These are phyloP conservation scores for Syncephalastrum racemosum DNA, from an alignment of 371 early-diverging fungal species.

Conservation along the genomic window DNA sequence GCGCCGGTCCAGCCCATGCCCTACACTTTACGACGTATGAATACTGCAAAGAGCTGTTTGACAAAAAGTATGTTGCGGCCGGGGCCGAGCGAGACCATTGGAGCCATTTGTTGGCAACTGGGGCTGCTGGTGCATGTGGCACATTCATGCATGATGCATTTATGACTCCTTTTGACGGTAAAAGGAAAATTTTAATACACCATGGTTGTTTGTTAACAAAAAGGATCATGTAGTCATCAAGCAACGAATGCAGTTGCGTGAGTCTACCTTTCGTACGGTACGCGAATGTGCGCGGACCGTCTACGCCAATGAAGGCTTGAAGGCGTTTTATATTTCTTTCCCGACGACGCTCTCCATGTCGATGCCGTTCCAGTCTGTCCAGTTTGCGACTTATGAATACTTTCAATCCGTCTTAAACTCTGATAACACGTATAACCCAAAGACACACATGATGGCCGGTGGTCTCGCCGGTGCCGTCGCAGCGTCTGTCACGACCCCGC, in stretches of 20 bases:
- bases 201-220: neutral
- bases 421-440: slow-evolving; percentile 75
- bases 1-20: slow-evolving; percentile 96
- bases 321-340: slow-evolving; percentile 90
- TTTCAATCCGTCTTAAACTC: slow-evolving; percentile 79
- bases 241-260: slow-evolving; percentile 92
- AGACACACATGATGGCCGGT: slow-evolving; percentile 84
- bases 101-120: slow-evolving; percentile 66
- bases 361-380: slow-evolving; percentile 90
- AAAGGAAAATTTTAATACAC: slow-evolving; percentile 4
- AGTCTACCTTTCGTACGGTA: slow-evolving; percentile 64
- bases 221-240: slow-evolving; percentile 69
- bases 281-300: slow-evolving; percentile 68
- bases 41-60: slow-evolving; percentile 73
- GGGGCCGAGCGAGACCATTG: slow-evolving; percentile 47
- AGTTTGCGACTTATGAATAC: slow-evolving; percentile 90
- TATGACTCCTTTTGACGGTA: slow-evolving; percentile 95
- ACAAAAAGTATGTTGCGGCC: slow-evolving; percentile 22
- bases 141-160: slow-evolving; percentile 87
- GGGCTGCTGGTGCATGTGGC: slow-evolving; percentile 88
- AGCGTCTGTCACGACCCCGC: slow-evolving; percentile 87
- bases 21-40: slow-evolving; percentile 96
- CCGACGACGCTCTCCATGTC: slow-evolving; percentile 92
- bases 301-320: slow-evolving; percentile 72
- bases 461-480: slow-evolving; percentile 91